Base-by-base conservation (phyloP, 257 asterid species). In the Gentiana macrophylla region DNA sequence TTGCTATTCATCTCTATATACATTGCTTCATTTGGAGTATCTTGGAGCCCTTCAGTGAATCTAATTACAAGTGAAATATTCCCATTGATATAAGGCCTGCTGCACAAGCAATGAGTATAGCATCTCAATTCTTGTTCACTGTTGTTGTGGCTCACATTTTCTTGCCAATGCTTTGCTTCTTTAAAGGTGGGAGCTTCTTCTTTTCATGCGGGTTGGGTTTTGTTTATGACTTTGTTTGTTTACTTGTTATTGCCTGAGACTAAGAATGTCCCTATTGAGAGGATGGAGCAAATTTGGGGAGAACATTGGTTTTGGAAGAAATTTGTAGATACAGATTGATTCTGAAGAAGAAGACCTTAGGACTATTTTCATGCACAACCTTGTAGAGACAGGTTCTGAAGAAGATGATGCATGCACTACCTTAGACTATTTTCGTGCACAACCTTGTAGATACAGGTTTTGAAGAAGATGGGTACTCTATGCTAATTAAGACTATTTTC, bases 11-110 rank as follows among this genome's bases (percentile, higher is more conserved):
- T 83, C 3, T 77, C 83, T 34, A 55, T 63, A 0, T 81, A 79
- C 46, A 81, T 80, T 24, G 83, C 84, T 0, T 85, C 86, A 0
- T 84, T 83, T 15, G 86, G 84, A 3, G 54, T 79, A 38, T 94
- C 3, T 86, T 91, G 94, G 90, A n/a, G 95, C 1, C 91, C 88
- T 12, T 50, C 81, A 38, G 94, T 88, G 13, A 80, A 90, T 94
- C 49, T 81, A n/a, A 67, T 86, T 55, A 78, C 94, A 0, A 80
- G 90, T 35, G 94, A 86, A 56, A 81, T 84, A 84, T 78, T 12
- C 81, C 87, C 5, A 24, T 83, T 69, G 95, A 81, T 52, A 66
- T 80, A 53, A 49, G 95, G 10, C 80, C 89, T 0, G 80, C 85
- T 0, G 94, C 83, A 6, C 85, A 74, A 57, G 80, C 86, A 45